phyloP scores from a whole-genome alignment of 306 rosid genomes.

The Purshia tridentata region DNA sequence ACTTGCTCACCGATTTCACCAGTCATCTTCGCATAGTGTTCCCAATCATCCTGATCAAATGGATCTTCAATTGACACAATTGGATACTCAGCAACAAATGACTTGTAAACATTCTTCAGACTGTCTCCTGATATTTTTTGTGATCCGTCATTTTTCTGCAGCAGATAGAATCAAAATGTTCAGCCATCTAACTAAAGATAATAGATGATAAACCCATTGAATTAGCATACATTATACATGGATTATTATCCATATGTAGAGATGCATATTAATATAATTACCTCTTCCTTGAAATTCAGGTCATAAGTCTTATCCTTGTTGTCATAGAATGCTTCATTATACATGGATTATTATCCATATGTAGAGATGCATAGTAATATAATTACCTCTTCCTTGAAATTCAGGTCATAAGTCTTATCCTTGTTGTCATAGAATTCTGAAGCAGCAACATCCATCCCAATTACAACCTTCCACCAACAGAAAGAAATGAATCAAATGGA shows the following conservation, averaged over 20 bases:
- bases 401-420: slow-evolving; percentile 70
- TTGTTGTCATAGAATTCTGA: slow-evolving; percentile 60
- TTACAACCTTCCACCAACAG: slow-evolving; percentile 51
- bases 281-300: slow-evolving; percentile 88
- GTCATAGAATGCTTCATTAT: slow-evolving; percentile 64
- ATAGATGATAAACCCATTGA: background rate
- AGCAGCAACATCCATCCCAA: slow-evolving; percentile 90
- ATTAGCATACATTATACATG: background rate
- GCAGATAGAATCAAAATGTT: background rate
- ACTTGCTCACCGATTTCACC: slow-evolving; percentile 63
- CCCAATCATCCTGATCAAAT: slow-evolving; percentile 88
- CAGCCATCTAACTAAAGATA: background rate
- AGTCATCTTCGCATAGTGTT: slow-evolving; percentile 68
- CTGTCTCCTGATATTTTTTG: slow-evolving; percentile 64
- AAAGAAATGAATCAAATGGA: background rate
- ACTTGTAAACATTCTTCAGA: slow-evolving; percentile 73
- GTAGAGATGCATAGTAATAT: background rate
- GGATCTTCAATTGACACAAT: slow-evolving; percentile 86
- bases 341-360: slow-evolving; percentile 3
- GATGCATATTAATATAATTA: slow-evolving; percentile 21
- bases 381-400: slow-evolving; percentile 84
- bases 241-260: slow-evolving; percentile 7
- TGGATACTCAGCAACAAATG: slow-evolving; percentile 69
- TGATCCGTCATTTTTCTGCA: slow-evolving; percentile 69
- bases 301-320: slow-evolving; percentile 57